phyloP scores from a whole-genome alignment of 1,139 yeast species.

The Taphrina populina region DNA sequence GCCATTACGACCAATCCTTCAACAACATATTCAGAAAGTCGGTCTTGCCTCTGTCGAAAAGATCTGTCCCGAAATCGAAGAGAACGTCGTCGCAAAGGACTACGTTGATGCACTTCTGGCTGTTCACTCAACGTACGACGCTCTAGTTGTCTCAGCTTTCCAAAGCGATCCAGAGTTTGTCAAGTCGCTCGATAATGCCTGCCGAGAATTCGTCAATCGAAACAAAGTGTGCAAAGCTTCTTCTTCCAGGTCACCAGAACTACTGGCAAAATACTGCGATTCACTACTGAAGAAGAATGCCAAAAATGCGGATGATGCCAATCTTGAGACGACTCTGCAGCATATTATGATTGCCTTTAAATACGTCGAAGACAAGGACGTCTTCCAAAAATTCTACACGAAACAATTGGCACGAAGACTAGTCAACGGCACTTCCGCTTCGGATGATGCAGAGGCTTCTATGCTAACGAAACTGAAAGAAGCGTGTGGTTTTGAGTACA shows the following conservation, averaged over 20 bases:
- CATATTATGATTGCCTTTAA: slow-evolving; percentile 85
- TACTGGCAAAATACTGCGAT: slow-evolving; percentile 82
- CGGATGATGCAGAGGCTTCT: slow-evolving; percentile 80
- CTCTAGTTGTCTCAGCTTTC: slow-evolving; percentile 68
- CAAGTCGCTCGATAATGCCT: slow-evolving; percentile 80
- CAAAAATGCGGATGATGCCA: slow-evolving; percentile 63
- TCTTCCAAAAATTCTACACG: slow-evolving; percentile 90
- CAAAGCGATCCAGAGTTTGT: slow-evolving; percentile 75
- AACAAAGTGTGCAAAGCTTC: slow-evolving; percentile 73
- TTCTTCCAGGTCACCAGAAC: slow-evolving; percentile 76
- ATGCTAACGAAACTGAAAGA: slow-evolving; percentile 84
- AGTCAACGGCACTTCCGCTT: slow-evolving; percentile 77
- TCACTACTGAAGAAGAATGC: slow-evolving; percentile 71
- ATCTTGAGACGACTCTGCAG: slow-evolving; percentile 65
- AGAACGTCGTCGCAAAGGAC: slow-evolving; percentile 63
- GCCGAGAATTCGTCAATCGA: slow-evolving; percentile 76
- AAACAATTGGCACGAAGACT: slow-evolving; percentile 84
- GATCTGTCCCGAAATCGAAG: slow-evolving; percentile 53
- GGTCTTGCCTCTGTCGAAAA: slow-evolving; percentile 70
- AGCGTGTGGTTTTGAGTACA: slow-evolving; percentile 88
- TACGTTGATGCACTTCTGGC: slow-evolving; percentile 75
- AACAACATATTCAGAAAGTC: slow-evolving; percentile 68
- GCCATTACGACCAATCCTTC: slow-evolving; percentile 74
- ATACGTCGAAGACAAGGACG: slow-evolving; percentile 89
- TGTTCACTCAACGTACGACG: slow-evolving; percentile 66